phyloP scores from a whole-genome alignment of 1,139 yeast species.

The Scheffersomyces parashehatae region DNA sequence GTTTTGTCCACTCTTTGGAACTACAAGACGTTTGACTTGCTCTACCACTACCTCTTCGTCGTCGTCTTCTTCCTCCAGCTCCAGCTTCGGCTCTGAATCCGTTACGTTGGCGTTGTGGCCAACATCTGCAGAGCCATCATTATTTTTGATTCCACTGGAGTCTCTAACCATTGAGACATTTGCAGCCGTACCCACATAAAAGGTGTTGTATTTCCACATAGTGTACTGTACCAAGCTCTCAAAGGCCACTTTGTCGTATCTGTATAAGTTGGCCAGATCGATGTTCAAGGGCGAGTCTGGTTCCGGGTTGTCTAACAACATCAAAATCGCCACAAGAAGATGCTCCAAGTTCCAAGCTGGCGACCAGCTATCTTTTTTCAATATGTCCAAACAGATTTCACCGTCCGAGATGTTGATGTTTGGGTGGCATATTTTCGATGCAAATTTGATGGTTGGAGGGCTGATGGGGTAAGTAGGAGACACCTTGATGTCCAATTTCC shows the following conservation, averaged over 20 bases:
- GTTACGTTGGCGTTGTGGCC: not conserved
- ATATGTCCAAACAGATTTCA: constrained; percentile 76
- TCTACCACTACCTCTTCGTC: constrained; percentile 4
- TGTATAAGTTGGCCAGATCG: constrained; percentile 77
- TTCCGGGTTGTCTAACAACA: constrained; percentile 74
- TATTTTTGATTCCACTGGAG: constrained; percentile 2
- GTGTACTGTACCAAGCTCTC: constrained; percentile 64
- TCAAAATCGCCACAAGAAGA: constrained; percentile 69
- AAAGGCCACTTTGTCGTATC: constrained; percentile 56
- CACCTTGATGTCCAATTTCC: constrained; percentile 55
- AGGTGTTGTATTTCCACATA: constrained; percentile 43
- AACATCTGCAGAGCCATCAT: constrained; percentile 1
- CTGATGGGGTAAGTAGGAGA: constrained; percentile 62
- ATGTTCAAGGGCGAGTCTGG: constrained; percentile 85
- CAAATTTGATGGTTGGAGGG: constrained; percentile 68
- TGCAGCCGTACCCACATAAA: constrained; percentile 5
- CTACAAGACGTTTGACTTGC: constrained; percentile 6
- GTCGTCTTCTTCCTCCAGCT: not conserved
- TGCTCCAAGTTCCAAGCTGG: constrained; percentile 85
- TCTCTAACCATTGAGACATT: constrained; percentile 3
- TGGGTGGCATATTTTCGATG: constrained; percentile 72
- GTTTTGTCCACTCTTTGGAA: not conserved
- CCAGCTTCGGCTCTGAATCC: not conserved
- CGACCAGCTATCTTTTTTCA: constrained; percentile 68
- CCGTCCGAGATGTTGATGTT: constrained; percentile 64